Evolutionary conservation across 2,329 filamentous ascomycete genomes (phyloP).

Genomic region (Cladophialophora exuberans): DNA sequence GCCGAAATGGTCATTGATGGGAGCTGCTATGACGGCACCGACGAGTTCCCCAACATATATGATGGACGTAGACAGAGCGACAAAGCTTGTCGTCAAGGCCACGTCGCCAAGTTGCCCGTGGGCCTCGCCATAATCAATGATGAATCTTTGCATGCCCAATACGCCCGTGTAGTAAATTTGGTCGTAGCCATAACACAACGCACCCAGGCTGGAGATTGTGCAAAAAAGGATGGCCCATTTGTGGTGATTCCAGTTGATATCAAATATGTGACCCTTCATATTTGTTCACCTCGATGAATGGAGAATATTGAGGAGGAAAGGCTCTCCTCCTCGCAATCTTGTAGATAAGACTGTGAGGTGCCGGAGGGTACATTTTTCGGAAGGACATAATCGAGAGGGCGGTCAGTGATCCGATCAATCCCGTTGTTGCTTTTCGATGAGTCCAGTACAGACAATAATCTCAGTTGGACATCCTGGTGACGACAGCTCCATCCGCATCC

Average conservation of each 20-base stretch:
- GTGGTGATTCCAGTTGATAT: slow-evolving; percentile 17
- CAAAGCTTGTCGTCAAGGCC: slow-evolving; percentile 34
- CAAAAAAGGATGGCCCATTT: slow-evolving; percentile 37
- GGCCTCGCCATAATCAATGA: slow-evolving; percentile 34
- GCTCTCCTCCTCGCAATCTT: no score
- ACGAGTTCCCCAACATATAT: slow-evolving; percentile 47
- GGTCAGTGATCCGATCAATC: no score
- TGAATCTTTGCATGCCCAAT: slow-evolving; percentile 36
- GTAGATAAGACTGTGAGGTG: no score
- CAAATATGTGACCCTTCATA: slow-evolving; percentile 10
- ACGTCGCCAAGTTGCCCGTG: slow-evolving; percentile 28
- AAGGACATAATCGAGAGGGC: no score
- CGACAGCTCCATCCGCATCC: no score
- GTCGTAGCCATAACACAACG: slow-evolving; percentile 38
- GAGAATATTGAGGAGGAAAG: neutral
- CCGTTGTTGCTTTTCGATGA: no score
- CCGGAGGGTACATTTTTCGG: no score
- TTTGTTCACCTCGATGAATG: neutral
- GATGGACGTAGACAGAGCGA: slow-evolving; percentile 42
- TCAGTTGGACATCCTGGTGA: no score
- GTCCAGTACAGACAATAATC: no score
- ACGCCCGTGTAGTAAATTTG: slow-evolving; percentile 39
- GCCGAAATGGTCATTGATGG: slow-evolving; percentile 43
- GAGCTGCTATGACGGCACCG: slow-evolving; percentile 41
- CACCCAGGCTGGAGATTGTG: slow-evolving; percentile 36